Base-by-base conservation (phyloP, 345 rosid species). In the Eucalyptus polyanthemos region DNA sequence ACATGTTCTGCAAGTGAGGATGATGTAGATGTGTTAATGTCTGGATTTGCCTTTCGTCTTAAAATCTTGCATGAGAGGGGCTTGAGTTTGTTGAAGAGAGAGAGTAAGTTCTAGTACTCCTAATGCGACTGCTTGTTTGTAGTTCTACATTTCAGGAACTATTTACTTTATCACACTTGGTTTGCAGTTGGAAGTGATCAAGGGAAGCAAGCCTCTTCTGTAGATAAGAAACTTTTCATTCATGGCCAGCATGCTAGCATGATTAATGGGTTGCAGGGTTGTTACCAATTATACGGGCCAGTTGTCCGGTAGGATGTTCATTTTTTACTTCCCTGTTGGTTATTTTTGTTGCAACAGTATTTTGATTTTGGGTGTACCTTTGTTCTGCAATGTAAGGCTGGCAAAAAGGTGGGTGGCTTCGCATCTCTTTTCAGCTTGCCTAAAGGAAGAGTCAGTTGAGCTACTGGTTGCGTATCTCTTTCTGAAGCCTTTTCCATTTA, bases 381-480 rank as follows among this genome's bases (percentile, higher is more conserved):
- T 87, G 29, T 29, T 87, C 40, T 27, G 22, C 62, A 5, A 19
- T 90, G 72, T 53, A 91, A 97, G 99, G 97, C 95, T 97, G 92
- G 99, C 97, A 88, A 97, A 97, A 91, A 93, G 99, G 90, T 97
- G 99, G 99, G 95, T 97, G 88, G 93, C 97, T 91, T 93, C 99
- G 9, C 99, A 97, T 95, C 91, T 97, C 87, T 97, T 96, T 94
- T 97, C 99, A 81, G 96, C 98, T 86, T 96, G 98, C 92, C 93
- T 97, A 93, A 94, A 80, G 44, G 99, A 96, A 92, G 99, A 97
- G 94, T 96, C 95, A 87, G 91, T 95, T 88, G 99, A 97, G 92
- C 94, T 97, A 21, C 88, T 97, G 93, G 99, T 97, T 80, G 98
- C 99, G 3, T 88, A 94, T 91, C 92, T 97, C 86, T 96, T 97